phyloP scores from a whole-genome alignment of 139 green algal species.

The Asterochloris sp. region DNA sequence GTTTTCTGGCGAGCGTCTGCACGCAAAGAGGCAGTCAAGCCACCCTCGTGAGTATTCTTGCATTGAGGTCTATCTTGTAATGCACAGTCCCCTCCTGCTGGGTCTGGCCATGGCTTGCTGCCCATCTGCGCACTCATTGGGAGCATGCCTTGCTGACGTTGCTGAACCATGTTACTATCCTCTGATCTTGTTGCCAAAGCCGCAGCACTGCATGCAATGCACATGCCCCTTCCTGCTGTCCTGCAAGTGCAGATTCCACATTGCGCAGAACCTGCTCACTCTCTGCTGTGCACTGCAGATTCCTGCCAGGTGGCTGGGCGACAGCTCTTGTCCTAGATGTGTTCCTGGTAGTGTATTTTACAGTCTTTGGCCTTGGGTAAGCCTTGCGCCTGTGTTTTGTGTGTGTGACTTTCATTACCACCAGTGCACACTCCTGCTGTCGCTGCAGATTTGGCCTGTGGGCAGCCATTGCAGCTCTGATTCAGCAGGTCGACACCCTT shows the following conservation, averaged over 20 bases:
- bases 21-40: conserved; percentile 14
- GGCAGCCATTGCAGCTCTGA: neutral
- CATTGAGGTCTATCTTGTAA: neutral
- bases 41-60: conserved; percentile 3
- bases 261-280: neutral
- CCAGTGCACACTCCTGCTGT: no score
- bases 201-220: neutral
- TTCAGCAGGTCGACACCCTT: neutral
- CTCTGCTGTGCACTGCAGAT: neutral
- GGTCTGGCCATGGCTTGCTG: neutral
- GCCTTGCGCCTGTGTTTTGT: no score
- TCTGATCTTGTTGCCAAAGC: neutral
- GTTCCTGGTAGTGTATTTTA: conserved; percentile 8
- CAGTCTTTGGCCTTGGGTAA: neutral
- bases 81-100: neutral
- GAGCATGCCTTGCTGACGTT: no score
- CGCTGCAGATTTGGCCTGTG: conserved; percentile 1
- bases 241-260: neutral
- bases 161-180: neutral
- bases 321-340: neutral
- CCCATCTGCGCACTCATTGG: neutral
- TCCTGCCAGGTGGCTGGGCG: conserved; percentile 4
- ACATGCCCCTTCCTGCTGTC: neutral
- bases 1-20: conserved; percentile 1
- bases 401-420: no score